Evolutionary conservation across 2,329 filamentous ascomycete species (phyloP).

Genomic region (Fusarium sp.): DNA sequence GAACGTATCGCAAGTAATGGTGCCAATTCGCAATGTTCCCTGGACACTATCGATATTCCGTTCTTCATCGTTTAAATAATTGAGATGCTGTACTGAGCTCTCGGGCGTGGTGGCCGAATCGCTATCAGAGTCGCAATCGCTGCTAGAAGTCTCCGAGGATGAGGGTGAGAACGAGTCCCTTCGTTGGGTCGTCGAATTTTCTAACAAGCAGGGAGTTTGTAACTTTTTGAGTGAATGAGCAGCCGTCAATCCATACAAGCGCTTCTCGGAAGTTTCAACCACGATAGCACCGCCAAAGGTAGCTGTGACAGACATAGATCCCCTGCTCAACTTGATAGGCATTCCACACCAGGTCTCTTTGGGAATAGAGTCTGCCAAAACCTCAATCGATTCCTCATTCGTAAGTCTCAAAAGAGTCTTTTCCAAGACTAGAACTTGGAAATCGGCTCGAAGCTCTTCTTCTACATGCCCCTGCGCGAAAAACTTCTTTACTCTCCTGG

Average conservation of each 20-base stretch:
- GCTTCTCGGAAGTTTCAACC: not conserved
- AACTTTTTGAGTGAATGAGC: not conserved
- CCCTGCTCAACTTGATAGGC: not conserved
- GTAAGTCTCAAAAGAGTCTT: not conserved
- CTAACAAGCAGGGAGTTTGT: rapidly evolving
- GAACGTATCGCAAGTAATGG: not conserved
- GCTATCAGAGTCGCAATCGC: not conserved
- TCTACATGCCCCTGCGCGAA: not conserved
- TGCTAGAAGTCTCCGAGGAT: not conserved
- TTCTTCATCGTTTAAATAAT: not conserved
- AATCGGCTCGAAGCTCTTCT: not conserved
- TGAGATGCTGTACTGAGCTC: not conserved
- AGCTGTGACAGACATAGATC: not conserved
- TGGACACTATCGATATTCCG: no score
- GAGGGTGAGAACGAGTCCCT: not conserved
- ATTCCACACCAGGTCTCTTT: not conserved
- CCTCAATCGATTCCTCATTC: rapidly evolving
- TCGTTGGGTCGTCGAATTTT: rapidly evolving
- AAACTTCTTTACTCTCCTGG: not conserved
- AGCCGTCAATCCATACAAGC: not conserved
- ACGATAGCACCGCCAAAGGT: not conserved
- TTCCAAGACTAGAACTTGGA: not conserved
- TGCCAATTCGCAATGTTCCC: not conserved
- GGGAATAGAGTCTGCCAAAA: rapidly evolving
- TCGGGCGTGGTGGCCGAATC: not conserved